Evolutionary conservation across 805 yeast species (phyloP).

Genomic region (Torulaspora indica): DNA sequence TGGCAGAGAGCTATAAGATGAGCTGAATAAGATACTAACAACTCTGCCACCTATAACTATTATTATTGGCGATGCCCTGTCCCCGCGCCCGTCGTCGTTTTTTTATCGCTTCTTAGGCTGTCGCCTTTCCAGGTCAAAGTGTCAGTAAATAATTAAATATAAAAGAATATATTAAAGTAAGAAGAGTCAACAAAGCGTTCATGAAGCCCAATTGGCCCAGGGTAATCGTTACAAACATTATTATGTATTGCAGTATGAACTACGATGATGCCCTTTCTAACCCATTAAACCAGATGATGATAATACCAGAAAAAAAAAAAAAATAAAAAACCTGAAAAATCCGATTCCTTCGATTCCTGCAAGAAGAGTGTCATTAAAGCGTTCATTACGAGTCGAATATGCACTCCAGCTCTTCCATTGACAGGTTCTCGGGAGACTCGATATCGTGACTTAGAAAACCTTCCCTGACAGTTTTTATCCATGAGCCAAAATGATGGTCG

Average conservation of each 20-base stretch:
- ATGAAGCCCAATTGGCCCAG: neutral
- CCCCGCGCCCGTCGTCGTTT: neutral
- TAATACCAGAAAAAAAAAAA: conserved; percentile 7
- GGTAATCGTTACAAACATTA: conserved; percentile 4
- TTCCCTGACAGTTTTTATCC: conserved; percentile 69
- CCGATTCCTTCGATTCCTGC: neutral
- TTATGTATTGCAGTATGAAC: neutral
- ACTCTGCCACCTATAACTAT: too few species aligned
- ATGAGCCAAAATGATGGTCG: conserved; percentile 25
- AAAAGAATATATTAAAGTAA: neutral
- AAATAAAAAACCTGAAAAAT: conserved; percentile 5
- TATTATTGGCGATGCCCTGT: neutral
- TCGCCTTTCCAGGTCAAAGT: neutral
- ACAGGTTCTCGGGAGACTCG: conserved; percentile 71
- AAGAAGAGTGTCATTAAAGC: neutral
- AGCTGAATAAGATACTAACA: too few species aligned
- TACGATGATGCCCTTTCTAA: neutral
- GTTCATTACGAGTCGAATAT: conserved; percentile 36
- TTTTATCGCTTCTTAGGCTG: too few species aligned
- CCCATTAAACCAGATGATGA: conserved; percentile 6
- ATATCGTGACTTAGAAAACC: conserved; percentile 77
- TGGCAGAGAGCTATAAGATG: too few species aligned
- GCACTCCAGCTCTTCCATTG: conserved; percentile 62
- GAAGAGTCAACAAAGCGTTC: conserved; percentile 3
- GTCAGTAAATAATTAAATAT: neutral